Percentiles rank a stretch among this genome's conserved stretches.
Conservation (phyloP, 2,329 filamentous ascomycete species). For the Aspergillus latus region DNA sequence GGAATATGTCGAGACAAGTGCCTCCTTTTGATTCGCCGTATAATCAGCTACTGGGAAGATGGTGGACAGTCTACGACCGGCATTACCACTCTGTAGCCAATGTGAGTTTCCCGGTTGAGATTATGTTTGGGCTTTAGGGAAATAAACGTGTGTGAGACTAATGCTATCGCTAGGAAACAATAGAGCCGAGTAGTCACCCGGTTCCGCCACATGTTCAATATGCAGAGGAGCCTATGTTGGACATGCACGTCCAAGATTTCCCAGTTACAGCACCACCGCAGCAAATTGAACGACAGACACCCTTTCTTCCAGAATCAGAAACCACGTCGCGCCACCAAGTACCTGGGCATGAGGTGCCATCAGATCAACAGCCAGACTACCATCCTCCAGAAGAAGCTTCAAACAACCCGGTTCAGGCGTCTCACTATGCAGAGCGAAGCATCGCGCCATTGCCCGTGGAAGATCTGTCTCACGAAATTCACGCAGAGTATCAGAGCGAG, state of each 20-base stretch:
- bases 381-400: neutral
- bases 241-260: neutral
- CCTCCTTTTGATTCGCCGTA: slow-evolving; percentile 52
- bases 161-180: slow-evolving; percentile 4
- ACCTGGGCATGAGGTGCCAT: neutral
- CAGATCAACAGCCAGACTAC: neutral
- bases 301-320: slow-evolving; percentile 1
- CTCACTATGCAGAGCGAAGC: neutral
- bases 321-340: neutral
- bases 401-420: neutral
- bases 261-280: neutral
- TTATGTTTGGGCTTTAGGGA: neutral
- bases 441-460: neutral
- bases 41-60: slow-evolving; percentile 78
- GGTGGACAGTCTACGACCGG: slow-evolving; percentile 93
- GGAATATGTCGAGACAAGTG: slow-evolving; percentile 60
- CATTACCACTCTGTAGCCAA: slow-evolving; percentile 63
- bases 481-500: neutral
- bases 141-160: neutral
- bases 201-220: neutral
- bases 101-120: slow-evolving; percentile 15
- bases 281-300: neutral
- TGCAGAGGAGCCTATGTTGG: neutral
- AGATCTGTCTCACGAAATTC: neutral
- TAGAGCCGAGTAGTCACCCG: neutral